Base-by-base conservation (phyloP, 192 early-diverging fungal genomes). In the Coemansia aciculifera region DNA sequence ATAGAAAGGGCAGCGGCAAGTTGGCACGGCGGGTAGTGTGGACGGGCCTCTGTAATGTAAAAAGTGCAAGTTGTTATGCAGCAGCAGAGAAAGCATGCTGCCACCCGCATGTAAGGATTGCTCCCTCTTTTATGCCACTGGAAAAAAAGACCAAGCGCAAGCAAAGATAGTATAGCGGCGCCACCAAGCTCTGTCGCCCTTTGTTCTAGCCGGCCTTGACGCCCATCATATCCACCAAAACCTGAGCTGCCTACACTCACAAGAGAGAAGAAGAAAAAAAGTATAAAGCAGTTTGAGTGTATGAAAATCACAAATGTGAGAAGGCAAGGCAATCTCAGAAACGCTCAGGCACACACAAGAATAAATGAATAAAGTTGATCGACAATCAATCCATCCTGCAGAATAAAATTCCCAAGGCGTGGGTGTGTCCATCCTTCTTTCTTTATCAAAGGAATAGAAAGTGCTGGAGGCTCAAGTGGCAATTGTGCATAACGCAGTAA, bases 181-280 rank as follows among this genome's bases (percentile, higher is more conserved):
- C 51, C 51, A 52, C 54, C 54, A 56, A 31, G 46, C 46, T 48
- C 54, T 15, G 12, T 32, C 54, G 54, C 54, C 15, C 54, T 29
- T 56, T 31, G 29, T 31, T 68, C 67, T 64, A 81, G 49, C 42
- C 29, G 31, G 71, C 39, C 65, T 77, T 79, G 29, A 75, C 44
- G 54, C 67, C 62, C 72, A 81, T 74, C 83, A 85, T 85, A 49
- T 85, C 79, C 46, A 85, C 73, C 56, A 85, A 70, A 21, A 85
- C 78, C 71, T 85, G 83, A 19, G 83, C 83, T 62, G 83, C 83
- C 81, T 83, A 83, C 59, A 40, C 12, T 15, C 39, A 74, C 56
- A n/a, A 43, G 37, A 65, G 48, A 64, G 17, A 38, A 51, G 27
- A 62, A 36, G 27, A 57, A 34, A 57, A 57, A 23, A 24, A 17